These are phyloP conservation scores for Huntiella moniliformis DNA, from an alignment of 2,329 filamentous ascomycete species.

Conservation along the genomic window DNA sequence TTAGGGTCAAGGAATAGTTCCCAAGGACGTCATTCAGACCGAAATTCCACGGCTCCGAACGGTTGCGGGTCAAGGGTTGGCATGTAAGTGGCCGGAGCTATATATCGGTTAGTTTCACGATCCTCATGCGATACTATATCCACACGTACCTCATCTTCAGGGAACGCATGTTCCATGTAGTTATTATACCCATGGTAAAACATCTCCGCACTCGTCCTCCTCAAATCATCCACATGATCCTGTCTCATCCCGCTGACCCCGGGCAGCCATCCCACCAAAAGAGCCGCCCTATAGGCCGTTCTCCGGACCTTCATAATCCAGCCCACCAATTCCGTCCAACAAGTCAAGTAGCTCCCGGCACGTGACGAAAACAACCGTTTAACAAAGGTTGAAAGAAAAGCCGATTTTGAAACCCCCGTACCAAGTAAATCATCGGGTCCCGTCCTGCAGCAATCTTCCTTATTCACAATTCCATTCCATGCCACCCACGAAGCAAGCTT, in stretches of 20 bases:
- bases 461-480: no score
- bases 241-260: constrained; percentile 26
- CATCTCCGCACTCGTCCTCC: constrained; percentile 50
- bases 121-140: not conserved
- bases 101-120: constrained; percentile 8
- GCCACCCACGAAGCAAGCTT: no score
- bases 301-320: no score
- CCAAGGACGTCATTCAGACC: constrained; percentile 90
- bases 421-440: no score
- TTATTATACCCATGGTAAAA: constrained; percentile 96
- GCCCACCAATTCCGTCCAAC: no score
- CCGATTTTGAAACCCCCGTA: no score
- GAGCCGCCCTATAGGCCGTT: no score
- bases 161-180: constrained; percentile 86
- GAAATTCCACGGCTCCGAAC: constrained; percentile 57
- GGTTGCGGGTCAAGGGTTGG: constrained; percentile 65
- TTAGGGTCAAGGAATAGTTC: constrained; percentile 89
- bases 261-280: no score
- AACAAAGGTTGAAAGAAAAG: no score
- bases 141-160: constrained; percentile 60
- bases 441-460: no score
- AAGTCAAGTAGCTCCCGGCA: no score
- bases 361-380: no score
- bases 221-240: constrained; percentile 34
- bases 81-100: constrained; percentile 75